Base-by-base conservation (phyloP, 2,329 filamentous ascomycete genomes). In the Hypoxylon sp. region DNA sequence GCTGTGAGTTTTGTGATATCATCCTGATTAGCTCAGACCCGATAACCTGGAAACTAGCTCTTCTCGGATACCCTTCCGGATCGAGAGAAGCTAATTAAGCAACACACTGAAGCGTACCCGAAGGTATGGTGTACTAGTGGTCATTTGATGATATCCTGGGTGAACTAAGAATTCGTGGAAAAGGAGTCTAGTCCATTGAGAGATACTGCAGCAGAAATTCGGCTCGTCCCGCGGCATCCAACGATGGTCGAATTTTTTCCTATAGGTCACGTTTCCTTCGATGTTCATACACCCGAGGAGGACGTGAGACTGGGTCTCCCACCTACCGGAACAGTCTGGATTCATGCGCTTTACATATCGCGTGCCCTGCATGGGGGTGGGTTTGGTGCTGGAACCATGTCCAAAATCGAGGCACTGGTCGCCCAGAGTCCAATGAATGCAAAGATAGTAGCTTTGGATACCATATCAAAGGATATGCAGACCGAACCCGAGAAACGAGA, bases 291-390 rank as follows among this genome's bases (percentile, higher is more conserved):
- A n/a, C 71, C 77, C 1, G 74, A 78, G 1, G 73, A 77, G 11
- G 76, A 82, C 61, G 61, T 57, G 37, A 60, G 74, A 51, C 74
- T 82, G 39, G 75, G 73, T 22, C 74, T 82, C 35, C 76, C 77
- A 17, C 54, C 67, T 10, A 66, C 72, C 13, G 74, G 71, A 11
- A 79, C 78, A 3, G 73, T 80, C 35, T 83, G 81, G 81, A 72
- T 83, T 31, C 80, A 81, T 55, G 78, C 77, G 5, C 76, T 84
- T 17, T 84, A 81, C 72, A 76, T 84, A 61, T 83, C 82, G 42
- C 76, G 76, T 70, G 76, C 76, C 1, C 72, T 83, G 31, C 81
- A 82, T 66, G 67, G 73, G 13, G 73, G 75, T 37, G 81, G 81
- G 4, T 75, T 80, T 22, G 81, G 81, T 54, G 74, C 75, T 52